Evolutionary conservation across 1,284 basidiomycete species (phyloP).

Genomic region (Rhodotorula sp.): DNA sequence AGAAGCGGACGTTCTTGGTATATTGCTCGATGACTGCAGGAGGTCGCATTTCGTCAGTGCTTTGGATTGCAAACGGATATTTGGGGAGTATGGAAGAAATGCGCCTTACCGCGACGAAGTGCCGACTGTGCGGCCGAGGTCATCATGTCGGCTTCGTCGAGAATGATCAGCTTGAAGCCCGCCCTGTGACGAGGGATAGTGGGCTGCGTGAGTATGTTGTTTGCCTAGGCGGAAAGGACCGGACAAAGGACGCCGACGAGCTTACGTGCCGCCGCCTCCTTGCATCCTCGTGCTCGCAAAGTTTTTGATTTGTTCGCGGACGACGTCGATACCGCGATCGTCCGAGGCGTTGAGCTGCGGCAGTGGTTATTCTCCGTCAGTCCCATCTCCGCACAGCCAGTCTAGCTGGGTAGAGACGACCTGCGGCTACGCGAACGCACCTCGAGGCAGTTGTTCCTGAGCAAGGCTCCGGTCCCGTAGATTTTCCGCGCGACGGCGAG

Average conservation of each 20-base stretch:
- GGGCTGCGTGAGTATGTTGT: no score
- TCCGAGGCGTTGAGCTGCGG: constrained; percentile 88
- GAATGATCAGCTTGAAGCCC: constrained; percentile 94
- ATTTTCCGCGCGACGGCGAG: constrained; percentile 92
- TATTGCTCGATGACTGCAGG: constrained; percentile 88
- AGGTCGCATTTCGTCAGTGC: neutral
- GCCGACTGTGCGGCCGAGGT: constrained; percentile 96
- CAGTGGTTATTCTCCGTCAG: no score
- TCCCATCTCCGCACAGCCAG: no score
- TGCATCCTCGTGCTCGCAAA: constrained; percentile 95
- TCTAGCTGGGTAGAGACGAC: no score
- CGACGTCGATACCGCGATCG: constrained; percentile 96
- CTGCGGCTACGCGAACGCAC: constrained; percentile 50
- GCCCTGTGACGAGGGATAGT: constrained; percentile 55
- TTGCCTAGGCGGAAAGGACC: no score
- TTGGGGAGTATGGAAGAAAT: neutral
- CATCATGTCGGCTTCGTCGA: constrained; percentile 99
- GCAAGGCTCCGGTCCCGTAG: constrained; percentile 61
- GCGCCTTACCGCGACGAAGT: constrained; percentile 65
- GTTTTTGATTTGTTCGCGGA: constrained; percentile 97
- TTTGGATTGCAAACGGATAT: neutral
- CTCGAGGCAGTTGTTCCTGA: constrained; percentile 87
- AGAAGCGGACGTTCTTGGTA: constrained; percentile 97
- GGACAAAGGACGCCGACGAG: neutral
- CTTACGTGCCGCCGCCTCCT: constrained; percentile 50